Evolutionary conservation across 2,329 filamentous ascomycete species (phyloP), one percentile per base, ranked within the genome.

Genomic region (Aureobasidium sp.): DNA sequence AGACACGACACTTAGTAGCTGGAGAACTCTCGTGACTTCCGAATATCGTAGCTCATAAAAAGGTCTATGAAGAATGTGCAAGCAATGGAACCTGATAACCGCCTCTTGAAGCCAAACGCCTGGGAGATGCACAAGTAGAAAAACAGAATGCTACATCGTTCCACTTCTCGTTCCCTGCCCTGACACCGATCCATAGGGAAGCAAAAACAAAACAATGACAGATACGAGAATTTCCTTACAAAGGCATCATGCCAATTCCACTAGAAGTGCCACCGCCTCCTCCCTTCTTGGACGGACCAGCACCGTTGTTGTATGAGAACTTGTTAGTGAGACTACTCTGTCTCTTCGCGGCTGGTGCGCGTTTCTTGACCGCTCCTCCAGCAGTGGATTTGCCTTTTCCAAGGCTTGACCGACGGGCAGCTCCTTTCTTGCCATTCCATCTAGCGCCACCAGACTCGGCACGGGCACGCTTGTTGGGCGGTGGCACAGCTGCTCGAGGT

Each of bases 221-320:
- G 31, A 60, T 52, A 61, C 47, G 47, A 61, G 44, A 49, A 34
- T 0, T 4, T 36, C 29, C 47, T 72, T 64, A 75, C 25, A 68
- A 71, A 17, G 74, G 74, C 74, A 76, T 76, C 71, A 75, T 72
- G 27, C 69, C 70, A 64, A 76, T 75, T 41, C 70, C 68, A 37
- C 66, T 67, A 20, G 63, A 65, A 49, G 63, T 64, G 20, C 65
- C 62, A 29, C 62, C 64, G 22, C 60, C 49, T 22, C 60, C 60
- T 17, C 60, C 34, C 27, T 52, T 61, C 37, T 39, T 51, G 5
- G 45, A 49, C 7, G 44, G 20, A 7, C 59, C 55, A 25, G 25
- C 53, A 9, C 52, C 39, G n/a, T 22, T 34, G 27, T 37, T 48
- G 27, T 57, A 56, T 14, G 52, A 12, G 12, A 27, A 58, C 52